phyloP scores from a whole-genome alignment of 2,329 filamentous ascomycete genomes.

The Xylaria sp. region DNA sequence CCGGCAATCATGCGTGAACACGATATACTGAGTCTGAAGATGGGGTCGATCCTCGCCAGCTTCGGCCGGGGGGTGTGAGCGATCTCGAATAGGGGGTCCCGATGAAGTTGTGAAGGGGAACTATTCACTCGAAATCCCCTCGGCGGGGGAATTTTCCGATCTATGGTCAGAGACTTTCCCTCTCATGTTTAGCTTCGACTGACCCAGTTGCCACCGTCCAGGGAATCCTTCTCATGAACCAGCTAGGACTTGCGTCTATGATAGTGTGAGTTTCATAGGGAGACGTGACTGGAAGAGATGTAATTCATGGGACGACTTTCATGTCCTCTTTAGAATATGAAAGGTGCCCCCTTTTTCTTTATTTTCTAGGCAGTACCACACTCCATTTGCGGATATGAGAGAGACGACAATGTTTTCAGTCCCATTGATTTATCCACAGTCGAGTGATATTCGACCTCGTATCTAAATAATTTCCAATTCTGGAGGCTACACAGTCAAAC shows the following conservation, averaged over 20 bases:
- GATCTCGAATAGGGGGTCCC: not conserved
- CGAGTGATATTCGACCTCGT: too few species aligned
- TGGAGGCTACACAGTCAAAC: too few species aligned
- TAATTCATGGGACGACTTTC: not conserved
- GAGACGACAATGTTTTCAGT: too few species aligned
- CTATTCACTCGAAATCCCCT: not conserved
- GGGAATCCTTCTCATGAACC: not conserved
- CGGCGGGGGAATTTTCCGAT: not conserved
- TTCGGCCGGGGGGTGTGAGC: not conserved
- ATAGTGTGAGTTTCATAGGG: not conserved
- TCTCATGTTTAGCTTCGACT: not conserved
- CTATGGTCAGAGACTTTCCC: conserved; percentile 8
- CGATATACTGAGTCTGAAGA: conserved; percentile 8
- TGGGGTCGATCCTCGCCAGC: conserved; percentile 5
- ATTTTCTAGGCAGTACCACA: not conserved
- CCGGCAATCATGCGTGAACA: conserved; percentile 7
- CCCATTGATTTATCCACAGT: too few species aligned
- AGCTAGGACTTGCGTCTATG: not conserved
- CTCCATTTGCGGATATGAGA: too few species aligned
- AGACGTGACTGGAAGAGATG: conserved; percentile 4
- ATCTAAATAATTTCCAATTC: too few species aligned
- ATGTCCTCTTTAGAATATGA: not conserved
- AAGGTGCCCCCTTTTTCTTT: not conserved
- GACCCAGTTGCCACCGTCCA: not conserved
- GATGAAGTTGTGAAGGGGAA: conserved; percentile 7